Evolutionary conservation across 2,329 filamentous ascomycete species (phyloP).

Genomic region (Colletotrichum tofieldiae): DNA sequence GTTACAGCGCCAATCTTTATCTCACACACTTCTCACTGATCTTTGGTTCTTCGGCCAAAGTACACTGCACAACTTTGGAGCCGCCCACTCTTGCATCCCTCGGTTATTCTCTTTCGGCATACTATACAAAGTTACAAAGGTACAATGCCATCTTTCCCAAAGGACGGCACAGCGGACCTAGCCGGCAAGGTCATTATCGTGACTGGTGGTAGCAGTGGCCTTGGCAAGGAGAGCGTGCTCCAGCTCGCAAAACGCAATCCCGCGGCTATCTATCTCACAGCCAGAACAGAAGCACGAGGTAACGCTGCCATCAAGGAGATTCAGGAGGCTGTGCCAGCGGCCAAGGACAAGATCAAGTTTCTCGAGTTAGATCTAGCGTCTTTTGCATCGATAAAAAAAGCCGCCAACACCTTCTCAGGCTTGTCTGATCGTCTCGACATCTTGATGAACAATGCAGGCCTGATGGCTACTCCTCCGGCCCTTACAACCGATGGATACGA

Average conservation of each 20-base stretch:
- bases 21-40: too few species aligned
- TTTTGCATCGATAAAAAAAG: constrained; percentile 58
- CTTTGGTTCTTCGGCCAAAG: too few species aligned
- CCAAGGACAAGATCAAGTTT: constrained; percentile 46
- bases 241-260: constrained; percentile 54
- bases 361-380: constrained; percentile 62
- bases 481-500: constrained; percentile 64
- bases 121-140: neutral
- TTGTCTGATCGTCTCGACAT: constrained; percentile 58
- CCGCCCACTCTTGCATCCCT: too few species aligned
- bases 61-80: too few species aligned
- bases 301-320: constrained; percentile 56
- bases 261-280: constrained; percentile 40
- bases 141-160: neutral
- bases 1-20: too few species aligned
- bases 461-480: constrained; percentile 55
- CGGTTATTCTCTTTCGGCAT: too few species aligned
- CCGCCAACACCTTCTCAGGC: constrained; percentile 54
- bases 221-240: constrained; percentile 48
- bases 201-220: constrained; percentile 61
- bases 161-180: constrained; percentile 60
- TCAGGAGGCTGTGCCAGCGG: constrained; percentile 44
- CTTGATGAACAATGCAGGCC: constrained; percentile 63
- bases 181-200: constrained; percentile 65
- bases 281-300: constrained; percentile 55